Percentiles rank a stretch among this genome's conserved stretches.
Evolutionary conservation across 371 early-diverging fungal genomes (phyloP).

Genomic region (Mycotypha africana): DNA sequence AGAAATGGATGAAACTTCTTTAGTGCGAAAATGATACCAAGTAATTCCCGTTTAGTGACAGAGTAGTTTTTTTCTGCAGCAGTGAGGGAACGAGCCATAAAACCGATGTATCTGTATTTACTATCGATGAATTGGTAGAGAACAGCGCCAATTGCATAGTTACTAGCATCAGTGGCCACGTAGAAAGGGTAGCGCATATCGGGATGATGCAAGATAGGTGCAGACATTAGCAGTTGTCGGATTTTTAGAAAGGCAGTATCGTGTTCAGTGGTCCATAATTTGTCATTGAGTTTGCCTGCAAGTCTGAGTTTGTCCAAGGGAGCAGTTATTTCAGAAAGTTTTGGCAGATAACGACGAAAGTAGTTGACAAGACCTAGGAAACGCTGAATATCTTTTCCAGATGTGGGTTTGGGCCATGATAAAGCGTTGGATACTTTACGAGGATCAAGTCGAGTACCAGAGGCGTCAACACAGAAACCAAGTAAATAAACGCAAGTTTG

Average conservation of each 20-base stretch:
- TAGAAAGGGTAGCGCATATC: slow-evolving; percentile 19
- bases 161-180: slow-evolving; percentile 37
- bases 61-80: not conserved
- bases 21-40: slow-evolving; percentile 14
- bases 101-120: slow-evolving; percentile 12
- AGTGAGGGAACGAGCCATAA: slow-evolving; percentile 4
- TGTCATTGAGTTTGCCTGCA: not conserved
- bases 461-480: slow-evolving; percentile 7
- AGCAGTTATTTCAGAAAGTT: slow-evolving; percentile 7
- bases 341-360: slow-evolving; percentile 15
- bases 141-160: slow-evolving; percentile 29
- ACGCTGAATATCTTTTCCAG: slow-evolving; percentile 2
- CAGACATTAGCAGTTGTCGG: not conserved
- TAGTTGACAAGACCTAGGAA: slow-evolving; percentile 20
- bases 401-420: slow-evolving; percentile 1
- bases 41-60: not conserved
- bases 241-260: slow-evolving; percentile 4
- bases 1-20: slow-evolving; percentile 25
- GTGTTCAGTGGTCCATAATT: slow-evolving; percentile 6
- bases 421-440: slow-evolving; percentile 6
- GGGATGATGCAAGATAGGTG: slow-evolving; percentile 11
- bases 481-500: slow-evolving; percentile 1
- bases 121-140: slow-evolving; percentile 13
- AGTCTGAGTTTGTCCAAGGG: slow-evolving; percentile 18
- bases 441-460: slow-evolving; percentile 8